Base-by-base conservation (phyloP, 352 stramenopile genomes). In the Phytophthora aleatoria region DNA sequence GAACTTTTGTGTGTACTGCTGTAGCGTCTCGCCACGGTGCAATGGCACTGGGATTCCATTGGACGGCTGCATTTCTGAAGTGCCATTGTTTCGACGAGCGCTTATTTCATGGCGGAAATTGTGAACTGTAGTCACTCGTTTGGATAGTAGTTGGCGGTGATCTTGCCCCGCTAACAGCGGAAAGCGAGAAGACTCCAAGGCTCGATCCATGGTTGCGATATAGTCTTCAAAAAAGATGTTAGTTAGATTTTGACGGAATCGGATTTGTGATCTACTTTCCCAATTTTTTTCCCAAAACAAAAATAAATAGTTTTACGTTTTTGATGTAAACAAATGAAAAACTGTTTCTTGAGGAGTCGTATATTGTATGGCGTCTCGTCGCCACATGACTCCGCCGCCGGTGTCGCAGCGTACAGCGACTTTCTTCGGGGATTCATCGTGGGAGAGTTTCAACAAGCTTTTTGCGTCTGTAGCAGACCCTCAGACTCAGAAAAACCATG, bases 401-500 rank as follows among this genome's bases (percentile, higher is more conserved):
- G 57, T 38, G 11, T 55, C 54, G 31, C 57, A 51, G 12, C 39
- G 41, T 11, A 13, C 48, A 39, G 31, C 45, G 27, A 39, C 28
- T 13, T 38, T 39, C n/a, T 12, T 38, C 3, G 11, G 2, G 0
- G 39, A 60, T 60, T 41, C 36, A 2, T 61, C 61, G 8, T 57
- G 24, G 15, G 58, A 89, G 26, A 71, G 64, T 36, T 91, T 93
- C 63, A 61, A 76, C 31, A 93, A 91, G 69, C 73, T 93, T 42
- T 91, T 91, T 43, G 64, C 61, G 27, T 85, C 79, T 1, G 67
- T 89, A 26, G 50, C 45, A 10, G 82, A 93, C 48, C 81, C 71
- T 9, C 80, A 93, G 76, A 92, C 85, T 16, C 61, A 61, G n/a
- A 75, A 80, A 3, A 78, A 87, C 24, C 81, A 91, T 58, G 77